Base-by-base conservation (phyloP, 2,329 filamentous ascomycete genomes). In the Aspergillus fijiensis region DNA sequence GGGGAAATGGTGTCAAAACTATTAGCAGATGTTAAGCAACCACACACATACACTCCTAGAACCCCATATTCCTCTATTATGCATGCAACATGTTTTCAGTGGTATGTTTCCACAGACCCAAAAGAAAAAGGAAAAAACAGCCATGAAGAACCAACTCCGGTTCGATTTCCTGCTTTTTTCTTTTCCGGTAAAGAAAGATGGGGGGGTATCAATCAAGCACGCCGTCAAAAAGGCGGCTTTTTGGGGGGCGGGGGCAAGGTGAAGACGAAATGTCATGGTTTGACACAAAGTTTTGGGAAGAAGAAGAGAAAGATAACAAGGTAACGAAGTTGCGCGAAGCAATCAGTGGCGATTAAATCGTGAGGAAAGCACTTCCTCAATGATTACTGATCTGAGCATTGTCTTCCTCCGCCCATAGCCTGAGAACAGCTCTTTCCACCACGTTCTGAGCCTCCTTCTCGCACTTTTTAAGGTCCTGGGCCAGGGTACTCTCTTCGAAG, bases 341-440 rank as follows among this genome's bases (percentile, higher is more conserved):
- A 29, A 29, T 10, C 7, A 9, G 5, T 14, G 19, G 12, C 33
- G 39, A 11, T 14, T 19, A 6, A 48, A 51, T 21, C 11, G 21
- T 12, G 12, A 39, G 39, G 19, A n/a, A 27, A 49, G 10, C 2
- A 51, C 23, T 27, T 50, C n/a, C 12, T 58, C 51, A 68, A 39
- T 58, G 45, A 48, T 63, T 49, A 35, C 64, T 60, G 56, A 61
- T 57, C 54, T 67, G 65, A 19, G 62, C 59, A 49, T 70, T 71
- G 42, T 72, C 71, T 55, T 62, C 69, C 55, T 74, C 71, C 55
- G 76, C 76, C 69, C 76, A 76, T 62, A 74, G 74, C 49, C 77
- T 69, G 49, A 81, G 67, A 54, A 79, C 74, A n/a, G 77, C 76
- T 47, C 78, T 69, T 58, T 80, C 77, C n/a, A 75, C 74, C 35